phyloP scores from a whole-genome alignment of 1,284 basidiomycete genomes.

The Butyriboletus appendiculatus region DNA sequence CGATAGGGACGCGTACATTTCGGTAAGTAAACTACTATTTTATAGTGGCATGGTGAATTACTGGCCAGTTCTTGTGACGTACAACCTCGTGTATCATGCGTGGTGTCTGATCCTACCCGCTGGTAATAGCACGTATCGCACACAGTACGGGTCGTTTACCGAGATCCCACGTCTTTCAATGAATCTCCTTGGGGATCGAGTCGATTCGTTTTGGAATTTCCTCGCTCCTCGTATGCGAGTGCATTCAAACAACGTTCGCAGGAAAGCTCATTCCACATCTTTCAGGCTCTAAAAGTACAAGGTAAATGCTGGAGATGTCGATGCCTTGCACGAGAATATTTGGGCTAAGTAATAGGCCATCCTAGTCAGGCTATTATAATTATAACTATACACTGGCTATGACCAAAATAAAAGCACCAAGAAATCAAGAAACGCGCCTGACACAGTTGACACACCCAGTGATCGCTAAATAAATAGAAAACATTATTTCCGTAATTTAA shows the following conservation, averaged over 20 bases:
- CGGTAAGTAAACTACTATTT: background rate
- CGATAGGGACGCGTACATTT: background rate
- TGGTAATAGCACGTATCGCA: background rate
- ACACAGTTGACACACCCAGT: background rate
- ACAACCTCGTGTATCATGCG: background rate
- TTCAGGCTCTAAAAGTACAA: background rate
- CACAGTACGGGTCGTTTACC: background rate
- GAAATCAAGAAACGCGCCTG: background rate
- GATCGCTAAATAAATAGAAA: background rate
- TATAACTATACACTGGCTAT: background rate
- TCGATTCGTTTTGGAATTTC: background rate
- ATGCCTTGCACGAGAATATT: background rate
- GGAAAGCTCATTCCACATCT: background rate
- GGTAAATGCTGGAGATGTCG: background rate
- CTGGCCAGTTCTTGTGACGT: background rate
- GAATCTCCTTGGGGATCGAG: background rate
- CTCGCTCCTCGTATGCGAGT: background rate
- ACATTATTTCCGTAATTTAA: background rate
- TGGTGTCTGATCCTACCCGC: background rate
- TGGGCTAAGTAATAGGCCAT: background rate
- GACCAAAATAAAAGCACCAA: constrained; percentile 1
- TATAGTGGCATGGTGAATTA: background rate
- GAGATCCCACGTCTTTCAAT: background rate
- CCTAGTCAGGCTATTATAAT: background rate
- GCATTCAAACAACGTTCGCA: background rate